Percentiles rank a stretch among this genome's conserved stretches.
Evolutionary conservation across 106 monocot species (phyloP).

Genomic region (Agapanthus africanus): DNA sequence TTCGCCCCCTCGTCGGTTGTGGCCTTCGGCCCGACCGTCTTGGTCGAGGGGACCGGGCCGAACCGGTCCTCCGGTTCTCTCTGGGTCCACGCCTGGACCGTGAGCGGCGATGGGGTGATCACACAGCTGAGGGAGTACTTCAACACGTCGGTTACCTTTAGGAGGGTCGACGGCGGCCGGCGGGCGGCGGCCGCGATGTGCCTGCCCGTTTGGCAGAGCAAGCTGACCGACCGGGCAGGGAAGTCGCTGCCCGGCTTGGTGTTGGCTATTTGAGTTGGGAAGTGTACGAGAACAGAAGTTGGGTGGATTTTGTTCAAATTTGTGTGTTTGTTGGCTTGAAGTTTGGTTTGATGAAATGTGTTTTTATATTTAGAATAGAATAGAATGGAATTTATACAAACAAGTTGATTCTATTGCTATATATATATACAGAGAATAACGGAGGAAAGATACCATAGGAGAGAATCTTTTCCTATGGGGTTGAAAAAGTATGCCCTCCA

Average conservation of each 20-base stretch:
- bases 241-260: conserved; percentile 18
- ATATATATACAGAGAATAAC: too few relatives aligned
- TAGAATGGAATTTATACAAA: too few relatives aligned
- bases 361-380: too few relatives aligned
- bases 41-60: conserved; percentile 35
- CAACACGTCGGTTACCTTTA: conserved; percentile 73
- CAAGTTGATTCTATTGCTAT: too few relatives aligned
- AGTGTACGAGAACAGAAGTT: too few relatives aligned
- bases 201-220: conserved; percentile 20
- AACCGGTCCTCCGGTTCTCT: conserved; percentile 11
- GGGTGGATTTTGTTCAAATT: too few relatives aligned
- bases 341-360: too few relatives aligned
- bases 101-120: conserved; percentile 35
- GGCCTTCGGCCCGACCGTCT: conserved; percentile 33
- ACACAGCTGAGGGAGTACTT: conserved; percentile 78
- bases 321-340: too few relatives aligned
- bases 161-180: not conserved
- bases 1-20: conserved; percentile 25
- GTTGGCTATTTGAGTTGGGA: conserved; percentile 12
- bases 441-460: too few relatives aligned
- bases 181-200: conserved; percentile 5
- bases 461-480: too few relatives aligned
- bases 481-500: too few relatives aligned
- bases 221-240: conserved; percentile 8
- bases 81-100: conserved; percentile 66